Percentiles rank a stretch among this genome's conserved stretches.
Evolutionary conservation across 176 grass and related monocot species (phyloP).

Genomic region (Calamus simplicifolius): DNA sequence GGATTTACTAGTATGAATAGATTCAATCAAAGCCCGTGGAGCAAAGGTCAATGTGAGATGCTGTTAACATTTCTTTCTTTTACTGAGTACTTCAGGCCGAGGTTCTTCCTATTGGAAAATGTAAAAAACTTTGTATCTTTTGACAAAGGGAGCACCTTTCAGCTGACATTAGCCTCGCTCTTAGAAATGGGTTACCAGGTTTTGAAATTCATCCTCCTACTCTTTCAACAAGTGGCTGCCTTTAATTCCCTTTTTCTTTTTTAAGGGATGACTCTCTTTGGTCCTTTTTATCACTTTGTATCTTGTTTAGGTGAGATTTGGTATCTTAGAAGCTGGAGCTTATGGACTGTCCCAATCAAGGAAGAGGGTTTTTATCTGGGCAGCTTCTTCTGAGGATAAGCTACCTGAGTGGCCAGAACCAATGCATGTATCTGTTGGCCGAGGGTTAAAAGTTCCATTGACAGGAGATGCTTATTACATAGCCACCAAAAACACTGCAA

Average conservation of each 20-base stretch:
- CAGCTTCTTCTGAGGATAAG: conserved; percentile 74
- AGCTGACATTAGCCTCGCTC: conserved; percentile 79
- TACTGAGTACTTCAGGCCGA: conserved; percentile 87
- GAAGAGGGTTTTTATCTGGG: conserved; percentile 96
- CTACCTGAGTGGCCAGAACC: conserved; percentile 97
- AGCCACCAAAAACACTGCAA: conserved; percentile 64
- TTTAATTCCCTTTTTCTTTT: too few species aligned
- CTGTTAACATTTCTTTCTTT: conserved; percentile 96
- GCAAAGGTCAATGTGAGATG: conserved; percentile 98
- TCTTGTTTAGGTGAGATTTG: conserved; percentile 71
- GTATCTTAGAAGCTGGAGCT: conserved; percentile 87
- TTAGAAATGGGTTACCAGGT: conserved; percentile 98
- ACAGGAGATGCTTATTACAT: conserved; percentile 63
- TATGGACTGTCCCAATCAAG: conserved; percentile 94
- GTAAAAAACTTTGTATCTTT: conserved; percentile 95
- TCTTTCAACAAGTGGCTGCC: not conserved
- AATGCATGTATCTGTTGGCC: conserved; percentile 83
- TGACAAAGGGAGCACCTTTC: conserved; percentile 96
- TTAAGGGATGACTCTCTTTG: too few species aligned
- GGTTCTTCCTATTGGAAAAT: conserved; percentile 95
- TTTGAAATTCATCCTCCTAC: not conserved
- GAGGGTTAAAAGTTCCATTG: conserved; percentile 69
- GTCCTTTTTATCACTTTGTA: not conserved
- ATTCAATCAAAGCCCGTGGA: conserved; percentile 95
- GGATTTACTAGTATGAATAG: conserved; percentile 99